These are phyloP conservation scores for Wickerhamomyces tratensis DNA, from an alignment of 805 yeast species.

Conservation along the genomic window DNA sequence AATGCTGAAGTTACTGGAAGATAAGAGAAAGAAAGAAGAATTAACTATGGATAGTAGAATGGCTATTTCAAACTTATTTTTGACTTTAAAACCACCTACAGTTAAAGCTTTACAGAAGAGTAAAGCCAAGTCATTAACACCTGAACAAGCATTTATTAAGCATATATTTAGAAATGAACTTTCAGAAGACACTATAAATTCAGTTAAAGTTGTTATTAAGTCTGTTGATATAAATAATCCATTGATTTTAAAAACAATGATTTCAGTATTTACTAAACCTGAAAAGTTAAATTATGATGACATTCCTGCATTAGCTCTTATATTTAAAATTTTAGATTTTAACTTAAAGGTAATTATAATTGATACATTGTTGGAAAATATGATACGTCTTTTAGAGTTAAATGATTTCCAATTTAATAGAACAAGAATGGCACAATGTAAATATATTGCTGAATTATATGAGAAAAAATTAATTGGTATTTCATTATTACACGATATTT, in stretches of 20 bases:
- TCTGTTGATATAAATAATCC: constrained; percentile 38
- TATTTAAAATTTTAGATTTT: constrained; percentile 30
- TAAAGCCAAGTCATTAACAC: constrained; percentile 19
- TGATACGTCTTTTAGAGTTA: constrained; percentile 55
- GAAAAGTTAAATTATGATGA: constrained; percentile 52
- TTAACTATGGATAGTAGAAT: constrained; percentile 46
- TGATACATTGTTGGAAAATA: constrained; percentile 58
- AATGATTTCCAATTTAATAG: constrained; percentile 53
- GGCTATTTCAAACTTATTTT: constrained; percentile 47
- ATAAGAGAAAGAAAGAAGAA: constrained; percentile 36
- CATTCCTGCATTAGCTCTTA: constrained; percentile 36
- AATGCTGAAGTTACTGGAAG: constrained; percentile 48
- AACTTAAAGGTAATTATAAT: constrained; percentile 36
- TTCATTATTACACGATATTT: constrained; percentile 36
- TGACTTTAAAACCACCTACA: constrained; percentile 46
- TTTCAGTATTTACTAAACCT: constrained; percentile 43
- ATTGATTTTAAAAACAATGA: constrained; percentile 23
- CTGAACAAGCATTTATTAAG: constrained; percentile 39
- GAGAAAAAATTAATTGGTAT: constrained; percentile 36
- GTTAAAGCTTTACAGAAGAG: constrained; percentile 21
- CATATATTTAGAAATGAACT: constrained; percentile 45
- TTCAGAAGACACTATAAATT: constrained; percentile 22
- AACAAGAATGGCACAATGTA: constrained; percentile 49
- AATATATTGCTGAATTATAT: constrained; percentile 49
- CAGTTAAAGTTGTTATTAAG: constrained; percentile 27